phyloP scores from a whole-genome alignment of 257 asterid genomes.

The Eucommia ulmoides region DNA sequence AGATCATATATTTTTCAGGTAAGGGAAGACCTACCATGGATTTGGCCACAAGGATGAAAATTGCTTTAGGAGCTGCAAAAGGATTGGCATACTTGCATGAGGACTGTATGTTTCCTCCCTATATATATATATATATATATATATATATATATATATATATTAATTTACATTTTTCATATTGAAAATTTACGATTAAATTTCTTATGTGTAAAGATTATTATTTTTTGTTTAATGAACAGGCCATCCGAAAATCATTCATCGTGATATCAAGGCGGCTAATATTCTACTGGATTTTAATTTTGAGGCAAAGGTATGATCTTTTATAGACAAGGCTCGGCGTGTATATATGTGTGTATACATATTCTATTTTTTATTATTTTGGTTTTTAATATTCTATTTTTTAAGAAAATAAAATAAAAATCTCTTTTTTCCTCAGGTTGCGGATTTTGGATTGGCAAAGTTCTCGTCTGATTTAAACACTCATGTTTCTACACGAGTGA shows the following conservation, averaged over 20 bases:
- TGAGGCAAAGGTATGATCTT: constrained; percentile 71
- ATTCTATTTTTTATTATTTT: too few species aligned
- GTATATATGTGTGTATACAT: too few species aligned
- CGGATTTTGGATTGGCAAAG: constrained; percentile 93
- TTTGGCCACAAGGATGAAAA: constrained; percentile 28
- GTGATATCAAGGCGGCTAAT: constrained; percentile 89
- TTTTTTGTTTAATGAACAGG: too few species aligned
- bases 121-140: too few species aligned
- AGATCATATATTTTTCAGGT: constrained; percentile 9
- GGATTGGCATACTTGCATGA: constrained; percentile 48
- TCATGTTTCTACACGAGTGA: constrained; percentile 86
- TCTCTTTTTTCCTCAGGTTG: constrained; percentile 61
- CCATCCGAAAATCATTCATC: constrained; percentile 86
- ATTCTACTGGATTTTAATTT: constrained; percentile 76
- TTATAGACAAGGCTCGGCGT: too few species aligned
- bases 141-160: too few species aligned
- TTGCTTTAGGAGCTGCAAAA: constrained; percentile 44
- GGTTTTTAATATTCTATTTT: not conserved
- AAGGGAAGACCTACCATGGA: constrained; percentile 36
- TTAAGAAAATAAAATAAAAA: not conserved
- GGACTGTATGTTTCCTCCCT: constrained; percentile 26
- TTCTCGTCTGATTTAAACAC: constrained; percentile 56
- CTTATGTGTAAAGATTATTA: too few species aligned
- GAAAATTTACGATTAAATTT: not conserved
- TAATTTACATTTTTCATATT: too few species aligned